Evolutionary conservation across 768 basidiomycete genomes (phyloP), one percentile per base, ranked within the genome.

Genomic region (Candolleomyces eurysporus): DNA sequence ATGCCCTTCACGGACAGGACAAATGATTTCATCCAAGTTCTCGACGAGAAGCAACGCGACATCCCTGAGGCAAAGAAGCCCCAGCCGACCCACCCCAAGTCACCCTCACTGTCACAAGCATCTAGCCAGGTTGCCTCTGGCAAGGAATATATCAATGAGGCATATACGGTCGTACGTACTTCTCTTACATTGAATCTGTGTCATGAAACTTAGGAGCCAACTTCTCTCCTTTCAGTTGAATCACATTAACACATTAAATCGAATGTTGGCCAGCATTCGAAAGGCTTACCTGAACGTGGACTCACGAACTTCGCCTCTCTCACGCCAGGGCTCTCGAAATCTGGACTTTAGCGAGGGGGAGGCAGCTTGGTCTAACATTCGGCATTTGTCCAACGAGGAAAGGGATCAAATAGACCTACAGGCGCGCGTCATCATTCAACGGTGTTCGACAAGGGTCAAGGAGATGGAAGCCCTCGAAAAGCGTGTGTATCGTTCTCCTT

Each of bases 341-440:
- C 74, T 91, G 58, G 88, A 92, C 75, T 68, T 91, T 13, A 74
- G 68, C 50, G 70, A 68, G 43, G 75, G 70, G 22, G 76, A 76
- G 57, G 70, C 82, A 51, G 76, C 79, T 49, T 92, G 89, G 90
- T 72, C 80, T 17, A 82, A 82, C 57, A 78, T 92, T 56, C 85
- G 84, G 63, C 78, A 88, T 67, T 82, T 99, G 6, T 86, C 87
- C 9, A 95, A 98, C 69, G 87, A 92, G 64, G 96, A 99, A 72
- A 82, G 96, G 63, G 96, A 98, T 75, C 94, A 97, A 76, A 92
- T 99, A 57, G 97, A 99, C 80, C 76, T 95, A 62, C 91, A 96
- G 71, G 90, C 93, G 36, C 88, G 91, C 65, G 83, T 94, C 67
- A 89, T 97, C 58, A 79, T 98, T 53, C 83, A 87, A 54, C 84